Evolutionary conservation across 345 rosid species (phyloP).

Genomic region (Melastoma malabathricum): DNA sequence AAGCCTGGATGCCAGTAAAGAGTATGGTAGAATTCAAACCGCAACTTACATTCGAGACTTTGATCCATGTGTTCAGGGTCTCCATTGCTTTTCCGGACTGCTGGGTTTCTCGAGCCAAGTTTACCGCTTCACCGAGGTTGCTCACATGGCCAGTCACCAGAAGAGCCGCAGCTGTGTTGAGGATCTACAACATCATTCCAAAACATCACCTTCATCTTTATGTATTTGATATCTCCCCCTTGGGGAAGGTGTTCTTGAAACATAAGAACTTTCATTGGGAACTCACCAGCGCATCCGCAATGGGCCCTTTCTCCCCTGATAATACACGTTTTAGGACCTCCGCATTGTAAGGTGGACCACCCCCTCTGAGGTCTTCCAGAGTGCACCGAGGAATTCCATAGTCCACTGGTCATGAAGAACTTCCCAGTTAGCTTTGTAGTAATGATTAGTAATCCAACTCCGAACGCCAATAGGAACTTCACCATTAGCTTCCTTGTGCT

Average conservation of each 20-base stretch:
- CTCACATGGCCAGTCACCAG: constrained; percentile 42
- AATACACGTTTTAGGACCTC: constrained; percentile 48
- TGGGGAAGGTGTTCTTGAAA: background rate
- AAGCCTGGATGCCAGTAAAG: no score
- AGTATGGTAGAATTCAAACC: no score
- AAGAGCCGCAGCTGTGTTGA: constrained; percentile 93
- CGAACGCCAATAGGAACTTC: background rate
- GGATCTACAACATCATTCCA: constrained; percentile 30
- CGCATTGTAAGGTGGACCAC: constrained; percentile 68
- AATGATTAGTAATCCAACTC: background rate
- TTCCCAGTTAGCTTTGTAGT: constrained; percentile 3
- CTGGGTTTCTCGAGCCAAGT: constrained; percentile 63
- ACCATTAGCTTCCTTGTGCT: background rate
- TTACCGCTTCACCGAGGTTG: constrained; percentile 60
- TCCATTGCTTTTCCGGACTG: constrained; percentile 59
- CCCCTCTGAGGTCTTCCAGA: constrained; percentile 60
- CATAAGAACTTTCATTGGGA: background rate
- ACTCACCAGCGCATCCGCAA: constrained; percentile 81
- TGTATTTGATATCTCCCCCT: no score
- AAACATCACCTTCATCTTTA: background rate
- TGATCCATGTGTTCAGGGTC: constrained; percentile 63
- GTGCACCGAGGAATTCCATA: constrained; percentile 88
- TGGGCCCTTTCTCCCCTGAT: constrained; percentile 63
- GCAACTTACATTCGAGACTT: constrained; percentile 38
- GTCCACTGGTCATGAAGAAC: constrained; percentile 42